Conservation (phyloP, 805 yeast genomes). For the Lipomyces lipofer region DNA sequence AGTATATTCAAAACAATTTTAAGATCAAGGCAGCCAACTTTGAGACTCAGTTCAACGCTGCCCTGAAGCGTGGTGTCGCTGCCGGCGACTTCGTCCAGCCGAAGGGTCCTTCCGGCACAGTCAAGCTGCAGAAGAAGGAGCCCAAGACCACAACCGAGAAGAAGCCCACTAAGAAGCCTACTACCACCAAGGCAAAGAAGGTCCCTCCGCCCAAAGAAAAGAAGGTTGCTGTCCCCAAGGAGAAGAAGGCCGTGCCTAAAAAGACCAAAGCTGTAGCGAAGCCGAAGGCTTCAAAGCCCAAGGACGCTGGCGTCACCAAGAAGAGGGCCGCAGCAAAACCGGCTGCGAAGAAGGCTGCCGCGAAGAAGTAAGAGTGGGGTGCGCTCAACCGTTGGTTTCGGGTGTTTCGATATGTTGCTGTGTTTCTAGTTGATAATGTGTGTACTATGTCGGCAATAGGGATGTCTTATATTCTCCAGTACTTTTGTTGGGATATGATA, state of each 20-base stretch:
- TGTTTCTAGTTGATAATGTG: background rate
- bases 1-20: constrained; percentile 67
- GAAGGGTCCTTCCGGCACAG: constrained; percentile 87
- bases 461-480: no score
- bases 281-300: constrained; percentile 26
- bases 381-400: background rate
- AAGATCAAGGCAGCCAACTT: constrained; percentile 62
- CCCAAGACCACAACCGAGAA: constrained; percentile 38
- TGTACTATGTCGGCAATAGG: no score
- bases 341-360: constrained; percentile 36
- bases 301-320: constrained; percentile 27
- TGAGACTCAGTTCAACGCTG: constrained; percentile 71
- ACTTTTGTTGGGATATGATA: constrained; percentile 12
- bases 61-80: constrained; percentile 77
- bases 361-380: constrained; percentile 24
- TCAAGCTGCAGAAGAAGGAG: constrained; percentile 58
- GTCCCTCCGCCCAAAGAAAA: constrained; percentile 31
- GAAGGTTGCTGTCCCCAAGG: constrained; percentile 9
- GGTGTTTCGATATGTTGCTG: constrained; percentile 19
- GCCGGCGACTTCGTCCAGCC: constrained; percentile 79
- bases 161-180: constrained; percentile 38
- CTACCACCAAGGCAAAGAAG: constrained; percentile 35
- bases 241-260: constrained; percentile 26
- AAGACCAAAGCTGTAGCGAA: constrained; percentile 17
- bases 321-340: constrained; percentile 36